Base-by-base conservation (phyloP, 2,329 filamentous ascomycete genomes). In the Clonostachys chloroleuca region DNA sequence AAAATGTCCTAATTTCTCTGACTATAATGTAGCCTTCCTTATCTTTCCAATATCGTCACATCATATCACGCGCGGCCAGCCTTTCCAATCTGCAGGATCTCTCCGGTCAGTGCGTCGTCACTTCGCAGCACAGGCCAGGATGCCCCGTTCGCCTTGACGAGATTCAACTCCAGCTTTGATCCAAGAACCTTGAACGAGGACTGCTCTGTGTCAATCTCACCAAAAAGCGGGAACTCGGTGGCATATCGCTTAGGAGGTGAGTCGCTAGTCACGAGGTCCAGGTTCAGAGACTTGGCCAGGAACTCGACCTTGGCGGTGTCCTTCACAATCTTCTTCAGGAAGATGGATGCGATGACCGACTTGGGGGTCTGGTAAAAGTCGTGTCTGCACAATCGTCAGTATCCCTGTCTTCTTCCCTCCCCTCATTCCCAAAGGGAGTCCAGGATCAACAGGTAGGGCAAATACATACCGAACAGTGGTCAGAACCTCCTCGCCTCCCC, bases 251-350 rank as follows among this genome's bases (percentile, higher is more conserved):
- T 97, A 6, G 78, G 77, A 20, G 70, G 81, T 49, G 82, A 76
- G 62, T 96, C 92, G 34, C 80, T 81, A 9, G 94, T 99, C n/a
- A 81, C 83, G 37, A 99, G 78, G 63, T 99, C 89, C 40, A 99
- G 78, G 12, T 78, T 75, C 44, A 97, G 68, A 42, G 80, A 73
- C 43, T 77, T 73, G 4, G 78, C 60, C 35, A 73, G 65, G 63
- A 97, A 92, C 20, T 78, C 73, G 42, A 97, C 78, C 54, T 80
- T 86, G 45, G 90, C 87, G 24, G 73, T 79, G 20, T 85, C 79
- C 69, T 92, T 95, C 70, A 92, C 83, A 59, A 99, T 96, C 73
- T 97, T 97, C 76, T 97, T 99, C 47, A 97, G 78, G 71, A 95
- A 99, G 56, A 96, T 86, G 9, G 89, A 94, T 3, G 88, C 92